Percentiles rank a stretch among this genome's conserved stretches.
Conservation (phyloP, 2,329 filamentous ascomycete species). For the Hymenoscyphus fraxineus region DNA sequence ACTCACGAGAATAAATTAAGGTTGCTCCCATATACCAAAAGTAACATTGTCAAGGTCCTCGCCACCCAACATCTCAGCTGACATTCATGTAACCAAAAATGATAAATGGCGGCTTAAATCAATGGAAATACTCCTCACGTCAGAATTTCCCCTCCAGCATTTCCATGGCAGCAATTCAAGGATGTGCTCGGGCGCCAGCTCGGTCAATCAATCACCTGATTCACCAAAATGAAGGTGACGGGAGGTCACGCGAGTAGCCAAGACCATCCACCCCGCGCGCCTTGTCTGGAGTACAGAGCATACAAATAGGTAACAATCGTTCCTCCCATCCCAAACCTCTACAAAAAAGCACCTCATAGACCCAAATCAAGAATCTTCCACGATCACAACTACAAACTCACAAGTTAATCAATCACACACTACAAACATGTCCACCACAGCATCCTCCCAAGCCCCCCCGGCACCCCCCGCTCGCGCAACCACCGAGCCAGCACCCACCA, state of each 20-base stretch:
- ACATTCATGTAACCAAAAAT: neutral
- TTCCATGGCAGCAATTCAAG: neutral
- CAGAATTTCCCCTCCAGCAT: neutral
- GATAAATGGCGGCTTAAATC: neutral
- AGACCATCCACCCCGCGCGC: neutral
- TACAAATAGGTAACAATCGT: neutral
- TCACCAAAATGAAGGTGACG: too few species aligned
- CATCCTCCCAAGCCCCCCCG: neutral
- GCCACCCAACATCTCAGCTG: neutral
- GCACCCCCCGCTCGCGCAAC: constrained; percentile 5
- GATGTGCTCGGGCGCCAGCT: neutral
- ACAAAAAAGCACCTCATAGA: neutral
- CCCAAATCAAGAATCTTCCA: neutral
- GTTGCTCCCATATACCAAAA: too few species aligned
- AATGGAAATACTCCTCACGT: neutral
- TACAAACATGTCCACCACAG: constrained; percentile 5
- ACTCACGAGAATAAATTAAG: too few species aligned
- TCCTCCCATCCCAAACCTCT: neutral
- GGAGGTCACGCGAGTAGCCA: neutral
- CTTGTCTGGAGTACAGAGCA: neutral
- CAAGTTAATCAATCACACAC: neutral
- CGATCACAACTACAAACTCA: neutral
- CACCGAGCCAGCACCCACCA: constrained; percentile 4
- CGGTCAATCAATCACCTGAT: neutral
- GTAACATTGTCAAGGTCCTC: too few species aligned